A percentile compares a stretch with the other conserved stretches of the same genome.
These are phyloP conservation scores for Fonsecaea monophora DNA, from an alignment of 2,329 filamentous ascomycete species.

Conservation along the genomic window DNA sequence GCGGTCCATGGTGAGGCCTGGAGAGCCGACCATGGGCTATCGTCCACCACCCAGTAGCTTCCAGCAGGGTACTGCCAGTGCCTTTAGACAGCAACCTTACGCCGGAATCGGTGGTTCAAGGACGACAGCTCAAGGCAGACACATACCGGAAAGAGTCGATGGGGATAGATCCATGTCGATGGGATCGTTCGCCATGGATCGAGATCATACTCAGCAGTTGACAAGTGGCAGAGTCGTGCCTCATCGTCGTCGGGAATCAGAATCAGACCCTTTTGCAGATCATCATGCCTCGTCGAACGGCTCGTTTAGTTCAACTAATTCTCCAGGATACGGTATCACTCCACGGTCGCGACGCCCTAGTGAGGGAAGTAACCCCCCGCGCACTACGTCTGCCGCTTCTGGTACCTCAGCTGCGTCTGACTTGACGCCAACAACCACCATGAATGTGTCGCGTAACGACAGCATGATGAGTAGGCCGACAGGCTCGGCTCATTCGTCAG, in stretches of 20 bases:
- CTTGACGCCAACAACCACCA: constrained; percentile 60
- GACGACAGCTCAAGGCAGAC: constrained; percentile 87
- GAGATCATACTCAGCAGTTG: constrained; percentile 76
- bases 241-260: constrained; percentile 69
- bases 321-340: constrained; percentile 38
- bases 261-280: constrained; percentile 46
- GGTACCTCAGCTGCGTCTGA: constrained; percentile 39
- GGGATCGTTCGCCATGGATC: constrained; percentile 77
- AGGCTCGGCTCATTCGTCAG: constrained; percentile 62
- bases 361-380: constrained; percentile 53
- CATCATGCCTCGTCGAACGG: constrained; percentile 33
- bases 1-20: constrained; percentile 85
- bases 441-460: constrained; percentile 63
- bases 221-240: constrained; percentile 94
- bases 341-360: constrained; percentile 51
- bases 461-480: constrained; percentile 62
- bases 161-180: constrained; percentile 97
- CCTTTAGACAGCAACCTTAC: constrained; percentile 80
- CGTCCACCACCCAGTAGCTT: constrained; percentile 67
- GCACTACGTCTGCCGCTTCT: constrained; percentile 93
- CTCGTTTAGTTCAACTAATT: constrained; percentile 38
- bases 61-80: constrained; percentile 72
- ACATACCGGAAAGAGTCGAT: constrained; percentile 89
- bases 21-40: constrained; percentile 70
- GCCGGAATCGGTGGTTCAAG: constrained; percentile 63